These are phyloP conservation scores for Elsinoe perseae DNA, from an alignment of 2,329 filamentous ascomycete genomes.

Conservation along the genomic window DNA sequence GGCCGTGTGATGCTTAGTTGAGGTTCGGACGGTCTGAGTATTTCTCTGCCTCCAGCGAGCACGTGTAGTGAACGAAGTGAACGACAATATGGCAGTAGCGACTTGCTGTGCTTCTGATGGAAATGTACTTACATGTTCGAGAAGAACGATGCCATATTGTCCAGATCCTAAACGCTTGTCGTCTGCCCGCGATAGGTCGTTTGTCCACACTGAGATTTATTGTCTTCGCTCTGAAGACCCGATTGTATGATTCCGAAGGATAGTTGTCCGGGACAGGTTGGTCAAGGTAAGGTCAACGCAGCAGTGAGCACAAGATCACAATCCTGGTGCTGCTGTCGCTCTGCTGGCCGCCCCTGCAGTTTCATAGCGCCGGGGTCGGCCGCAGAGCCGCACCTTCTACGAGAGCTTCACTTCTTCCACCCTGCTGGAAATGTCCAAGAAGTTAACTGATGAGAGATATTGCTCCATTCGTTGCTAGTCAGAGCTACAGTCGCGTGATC, in stretches of 20 bases:
- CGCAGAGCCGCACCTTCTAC: slow-evolving; percentile 9
- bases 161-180: background rate
- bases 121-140: slow-evolving; percentile 21
- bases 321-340: background rate
- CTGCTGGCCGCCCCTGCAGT: background rate
- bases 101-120: background rate
- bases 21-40: too few species aligned
- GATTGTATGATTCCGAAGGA: too few species aligned
- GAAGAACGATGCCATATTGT: slow-evolving; percentile 20
- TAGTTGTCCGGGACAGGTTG: slow-evolving; percentile 2
- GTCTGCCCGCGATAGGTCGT: background rate
- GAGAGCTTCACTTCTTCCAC: background rate
- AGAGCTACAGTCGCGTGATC: too few species aligned
- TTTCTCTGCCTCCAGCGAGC: too few species aligned
- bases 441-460: background rate
- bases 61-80: background rate
- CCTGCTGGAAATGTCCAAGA: background rate
- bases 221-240: background rate
- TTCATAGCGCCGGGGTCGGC: background rate
- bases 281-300: background rate
- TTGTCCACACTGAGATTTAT: background rate
- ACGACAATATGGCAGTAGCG: background rate
- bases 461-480: too few species aligned
- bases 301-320: background rate
- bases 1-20: background rate